phyloP scores from a whole-genome alignment of 257 asterid genomes.

The Lycium barbarum region DNA sequence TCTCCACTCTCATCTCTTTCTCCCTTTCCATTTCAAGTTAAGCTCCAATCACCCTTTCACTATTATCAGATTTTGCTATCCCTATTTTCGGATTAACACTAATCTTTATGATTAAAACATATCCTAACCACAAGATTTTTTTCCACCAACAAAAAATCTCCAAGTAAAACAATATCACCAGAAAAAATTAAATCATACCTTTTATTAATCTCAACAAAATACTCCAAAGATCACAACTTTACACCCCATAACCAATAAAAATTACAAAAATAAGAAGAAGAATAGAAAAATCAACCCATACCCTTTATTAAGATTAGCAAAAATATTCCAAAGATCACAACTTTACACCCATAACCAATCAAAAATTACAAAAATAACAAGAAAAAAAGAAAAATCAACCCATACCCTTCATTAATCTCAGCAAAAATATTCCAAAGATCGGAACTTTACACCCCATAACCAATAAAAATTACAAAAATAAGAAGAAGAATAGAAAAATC shows the following conservation, averaged over 20 bases:
- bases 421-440: neutral
- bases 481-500: neutral
- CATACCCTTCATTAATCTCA: neutral
- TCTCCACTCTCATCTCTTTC: too few relatives aligned
- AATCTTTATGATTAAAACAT: neutral
- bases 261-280: neutral
- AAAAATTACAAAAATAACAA: neutral
- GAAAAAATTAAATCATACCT: neutral
- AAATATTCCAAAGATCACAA: neutral
- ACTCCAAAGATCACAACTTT: neutral
- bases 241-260: neutral
- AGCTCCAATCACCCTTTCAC: too few relatives aligned
- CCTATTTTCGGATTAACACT: too few relatives aligned
- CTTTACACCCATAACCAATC: neutral
- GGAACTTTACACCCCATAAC: neutral
- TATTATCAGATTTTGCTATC: too few relatives aligned
- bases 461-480: neutral
- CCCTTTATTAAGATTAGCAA: neutral
- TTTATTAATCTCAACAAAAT: neutral
- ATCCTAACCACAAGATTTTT: neutral
- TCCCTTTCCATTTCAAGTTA: too few relatives aligned
- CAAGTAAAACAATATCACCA: neutral
- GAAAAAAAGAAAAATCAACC: neutral
- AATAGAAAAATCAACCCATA: neutral
- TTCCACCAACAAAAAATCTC: neutral